These are phyloP conservation scores for Pyrenophora tritici-repentis DNA, from an alignment of 2,329 filamentous ascomycete species.

Conservation along the genomic window DNA sequence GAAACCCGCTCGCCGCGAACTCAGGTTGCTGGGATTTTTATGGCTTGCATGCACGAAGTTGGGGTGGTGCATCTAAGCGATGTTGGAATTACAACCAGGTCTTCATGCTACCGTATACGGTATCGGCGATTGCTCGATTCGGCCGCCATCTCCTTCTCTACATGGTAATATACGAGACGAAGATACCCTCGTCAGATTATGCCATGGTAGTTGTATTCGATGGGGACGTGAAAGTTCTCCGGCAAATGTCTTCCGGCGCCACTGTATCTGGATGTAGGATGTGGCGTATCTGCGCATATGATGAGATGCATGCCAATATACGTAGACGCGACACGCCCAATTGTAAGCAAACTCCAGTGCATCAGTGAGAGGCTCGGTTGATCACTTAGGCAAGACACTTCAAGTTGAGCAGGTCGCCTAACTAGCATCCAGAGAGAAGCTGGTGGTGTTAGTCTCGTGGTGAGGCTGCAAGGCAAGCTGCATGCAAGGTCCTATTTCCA, in stretches of 20 bases:
- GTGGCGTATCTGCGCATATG: too few relatives aligned
- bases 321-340: not conserved
- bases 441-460: not conserved
- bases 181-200: too few relatives aligned
- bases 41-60: slow-evolving; percentile 3
- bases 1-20: not conserved
- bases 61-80: not conserved
- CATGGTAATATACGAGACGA: not conserved
- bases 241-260: too few relatives aligned
- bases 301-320: too few relatives aligned
- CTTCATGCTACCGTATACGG: not conserved
- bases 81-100: not conserved
- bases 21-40: slow-evolving; percentile 1
- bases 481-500: not conserved
- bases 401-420: not conserved
- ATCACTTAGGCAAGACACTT: not conserved
- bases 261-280: too few relatives aligned
- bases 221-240: too few relatives aligned
- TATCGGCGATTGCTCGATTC: not conserved
- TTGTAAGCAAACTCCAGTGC: not conserved
- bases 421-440: not conserved
- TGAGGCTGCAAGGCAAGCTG: not conserved
- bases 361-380: too few relatives aligned
- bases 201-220: too few relatives aligned
- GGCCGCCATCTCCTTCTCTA: not conserved